These are phyloP conservation scores for Mortierella antarctica DNA, from an alignment of 192 early-diverging fungal genomes.

Conservation along the genomic window DNA sequence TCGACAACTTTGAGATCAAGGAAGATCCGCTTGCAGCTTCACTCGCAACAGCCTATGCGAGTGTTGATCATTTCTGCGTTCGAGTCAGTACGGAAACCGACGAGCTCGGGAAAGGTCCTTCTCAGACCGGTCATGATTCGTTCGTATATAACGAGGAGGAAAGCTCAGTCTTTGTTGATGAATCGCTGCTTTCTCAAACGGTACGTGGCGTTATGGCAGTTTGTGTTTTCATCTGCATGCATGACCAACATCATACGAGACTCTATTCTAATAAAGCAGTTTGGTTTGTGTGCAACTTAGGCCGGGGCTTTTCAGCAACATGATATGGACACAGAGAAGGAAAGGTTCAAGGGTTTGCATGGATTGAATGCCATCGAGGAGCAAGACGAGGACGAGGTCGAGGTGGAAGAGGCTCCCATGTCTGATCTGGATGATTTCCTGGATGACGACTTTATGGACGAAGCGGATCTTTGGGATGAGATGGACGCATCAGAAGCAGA, in stretches of 20 bases:
- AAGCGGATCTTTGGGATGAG: slow-evolving; percentile 25
- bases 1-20: slow-evolving; percentile 11
- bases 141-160: slow-evolving; percentile 41
- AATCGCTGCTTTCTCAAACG: slow-evolving; percentile 36
- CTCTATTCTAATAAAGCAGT: background rate
- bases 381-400: slow-evolving; percentile 34
- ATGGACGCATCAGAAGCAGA: slow-evolving; percentile 12
- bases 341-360: slow-evolving; percentile 24
- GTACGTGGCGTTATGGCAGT: slow-evolving; percentile 8
- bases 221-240: no score
- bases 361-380: slow-evolving; percentile 28
- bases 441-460: slow-evolving; percentile 38
- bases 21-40: slow-evolving; percentile 16
- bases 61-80: slow-evolving; percentile 29
- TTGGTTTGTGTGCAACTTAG: background rate
- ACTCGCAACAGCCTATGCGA: slow-evolving; percentile 31
- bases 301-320: slow-evolving; percentile 4
- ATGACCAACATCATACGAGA: no score
- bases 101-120: background rate
- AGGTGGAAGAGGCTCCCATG: slow-evolving; percentile 10
- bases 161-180: slow-evolving; percentile 42
- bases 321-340: slow-evolving; percentile 20
- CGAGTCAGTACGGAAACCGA: slow-evolving; percentile 2
- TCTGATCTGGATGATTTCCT: slow-evolving; percentile 29
- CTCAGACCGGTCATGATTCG: slow-evolving; percentile 9